A percentile compares a stretch with the other conserved stretches of the same genome.
These are phyloP conservation scores for Friedmanniomyces endolithicus DNA, from an alignment of 495 filamentous ascomycete genomes.

Conservation along the genomic window DNA sequence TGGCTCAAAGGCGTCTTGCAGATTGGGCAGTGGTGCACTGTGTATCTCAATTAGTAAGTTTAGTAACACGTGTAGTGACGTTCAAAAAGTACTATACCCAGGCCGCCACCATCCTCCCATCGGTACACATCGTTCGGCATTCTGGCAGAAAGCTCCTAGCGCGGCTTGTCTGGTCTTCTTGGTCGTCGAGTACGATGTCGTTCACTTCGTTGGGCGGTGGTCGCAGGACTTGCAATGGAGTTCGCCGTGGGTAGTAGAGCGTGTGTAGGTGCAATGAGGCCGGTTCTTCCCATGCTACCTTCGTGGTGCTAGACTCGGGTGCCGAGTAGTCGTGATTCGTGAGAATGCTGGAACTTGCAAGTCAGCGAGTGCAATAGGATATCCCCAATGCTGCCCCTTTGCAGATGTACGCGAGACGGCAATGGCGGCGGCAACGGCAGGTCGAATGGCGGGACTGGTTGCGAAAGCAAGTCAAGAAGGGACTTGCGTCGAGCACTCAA, in stretches of 20 bases:
- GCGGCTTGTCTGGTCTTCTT: neutral
- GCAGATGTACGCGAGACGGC: neutral
- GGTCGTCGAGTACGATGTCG: neutral
- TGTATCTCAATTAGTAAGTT: neutral
- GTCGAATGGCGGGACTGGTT: neutral
- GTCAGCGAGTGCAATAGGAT: neutral
- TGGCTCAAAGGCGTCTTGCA: conserved; percentile 19
- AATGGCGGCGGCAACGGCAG: too few relatives aligned
- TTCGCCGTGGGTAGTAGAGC: neutral
- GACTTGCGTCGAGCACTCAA: neutral
- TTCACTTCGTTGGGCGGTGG: neutral
- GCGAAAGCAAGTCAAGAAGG: neutral
- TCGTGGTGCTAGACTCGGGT: neutral
- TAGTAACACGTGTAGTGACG: neutral
- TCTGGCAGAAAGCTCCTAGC: neutral
- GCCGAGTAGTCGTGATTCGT: neutral
- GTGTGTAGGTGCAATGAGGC: neutral
- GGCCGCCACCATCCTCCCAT: conserved; percentile 19
- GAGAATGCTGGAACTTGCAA: neutral
- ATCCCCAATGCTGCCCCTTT: neutral
- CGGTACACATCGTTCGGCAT: conserved; percentile 16
- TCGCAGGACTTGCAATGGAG: neutral
- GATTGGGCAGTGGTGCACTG: conserved; percentile 25
- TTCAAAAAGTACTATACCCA: conserved; percentile 9
- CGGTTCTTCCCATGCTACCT: neutral